These are phyloP conservation scores for Eutypa lata DNA, from an alignment of 2,329 filamentous ascomycete species.

Conservation along the genomic window DNA sequence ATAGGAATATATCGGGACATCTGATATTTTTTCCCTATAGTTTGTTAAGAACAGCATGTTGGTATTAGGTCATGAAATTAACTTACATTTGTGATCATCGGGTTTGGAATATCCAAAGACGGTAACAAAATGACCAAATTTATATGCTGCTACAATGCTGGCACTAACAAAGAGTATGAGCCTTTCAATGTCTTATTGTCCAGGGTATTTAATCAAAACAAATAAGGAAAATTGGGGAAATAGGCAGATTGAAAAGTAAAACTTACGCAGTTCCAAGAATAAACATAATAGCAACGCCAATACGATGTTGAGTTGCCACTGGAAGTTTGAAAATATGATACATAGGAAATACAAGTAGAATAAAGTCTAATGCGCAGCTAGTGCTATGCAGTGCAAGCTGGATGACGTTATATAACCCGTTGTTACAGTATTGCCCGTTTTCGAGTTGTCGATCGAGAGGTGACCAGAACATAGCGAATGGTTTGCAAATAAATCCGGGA, in stretches of 20 bases:
- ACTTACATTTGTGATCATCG: constrained; percentile 17
- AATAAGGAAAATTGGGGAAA: too few relatives aligned
- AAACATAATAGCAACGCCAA: constrained; percentile 18
- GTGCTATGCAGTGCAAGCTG: constrained; percentile 19
- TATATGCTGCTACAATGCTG: constrained; percentile 21
- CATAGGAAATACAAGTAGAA: constrained; percentile 22
- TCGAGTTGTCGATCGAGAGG: constrained; percentile 13
- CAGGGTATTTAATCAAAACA: neutral
- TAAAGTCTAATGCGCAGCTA: constrained; percentile 21
- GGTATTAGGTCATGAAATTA: neutral
- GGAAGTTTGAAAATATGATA: constrained; percentile 18
- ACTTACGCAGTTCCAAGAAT: constrained; percentile 15
- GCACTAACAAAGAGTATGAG: constrained; percentile 3
- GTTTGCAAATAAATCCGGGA: constrained; percentile 18
- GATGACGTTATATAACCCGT: constrained; percentile 16
- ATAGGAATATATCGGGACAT: constrained; percentile 17
- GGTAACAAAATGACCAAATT: constrained; percentile 16
- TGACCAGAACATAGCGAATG: constrained; percentile 14
- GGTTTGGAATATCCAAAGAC: constrained; percentile 6
- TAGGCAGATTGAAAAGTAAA: neutral
- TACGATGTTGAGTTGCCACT: constrained; percentile 14
- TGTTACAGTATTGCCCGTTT: constrained; percentile 8
- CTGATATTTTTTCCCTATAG: constrained; percentile 16
- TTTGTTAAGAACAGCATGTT: neutral
- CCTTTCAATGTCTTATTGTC: neutral